A percentile compares a stretch with the other conserved stretches of the same genome.
These are phyloP conservation scores for Cryptococcus neoformans DNA, from an alignment of 1,284 basidiomycete genomes.

Conservation along the genomic window DNA sequence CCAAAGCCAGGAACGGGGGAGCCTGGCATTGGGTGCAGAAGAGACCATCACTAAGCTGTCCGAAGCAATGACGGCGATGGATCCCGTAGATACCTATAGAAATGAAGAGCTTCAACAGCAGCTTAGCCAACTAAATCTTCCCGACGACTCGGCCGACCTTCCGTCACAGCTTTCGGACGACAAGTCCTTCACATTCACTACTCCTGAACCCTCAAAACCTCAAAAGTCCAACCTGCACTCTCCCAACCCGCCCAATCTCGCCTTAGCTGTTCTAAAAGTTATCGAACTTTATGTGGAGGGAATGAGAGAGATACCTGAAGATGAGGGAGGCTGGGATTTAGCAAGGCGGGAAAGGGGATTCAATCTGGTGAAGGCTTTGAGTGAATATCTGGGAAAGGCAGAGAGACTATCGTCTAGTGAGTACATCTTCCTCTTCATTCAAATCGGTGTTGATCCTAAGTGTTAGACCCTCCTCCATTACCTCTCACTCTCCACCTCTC, in stretches of 20 bases:
- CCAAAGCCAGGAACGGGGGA: slow-evolving; percentile 27
- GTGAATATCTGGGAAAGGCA: slow-evolving; percentile 33
- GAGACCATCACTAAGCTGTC: slow-evolving; percentile 26
- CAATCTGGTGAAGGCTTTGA: slow-evolving; percentile 33
- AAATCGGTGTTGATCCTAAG: background rate
- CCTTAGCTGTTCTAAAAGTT: slow-evolving; percentile 41
- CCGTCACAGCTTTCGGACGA: slow-evolving; percentile 2
- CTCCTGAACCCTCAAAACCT: background rate
- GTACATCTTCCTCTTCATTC: slow-evolving; percentile 8
- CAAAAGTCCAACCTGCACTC: slow-evolving; percentile 39
- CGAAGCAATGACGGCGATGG: slow-evolving; percentile 15
- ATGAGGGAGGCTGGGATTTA: slow-evolving; percentile 39
- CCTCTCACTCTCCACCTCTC: slow-evolving; percentile 41
- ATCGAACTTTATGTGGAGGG: slow-evolving; percentile 46
- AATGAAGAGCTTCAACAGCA: slow-evolving; percentile 29
- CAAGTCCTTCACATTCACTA: background rate
- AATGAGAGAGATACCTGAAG: slow-evolving; percentile 24
- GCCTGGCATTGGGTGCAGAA: slow-evolving; percentile 23
- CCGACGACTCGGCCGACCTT: background rate
- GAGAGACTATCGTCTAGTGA: slow-evolving; percentile 43
- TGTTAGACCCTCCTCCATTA: slow-evolving; percentile 39
- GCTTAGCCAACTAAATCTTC: slow-evolving; percentile 31
- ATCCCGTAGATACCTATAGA: slow-evolving; percentile 2
- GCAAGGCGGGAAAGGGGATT: slow-evolving; percentile 41
- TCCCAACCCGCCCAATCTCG: slow-evolving; percentile 43